A percentile compares a stretch with the other conserved stretches of the same genome.
Conservation (phyloP, 306 rosid species). For the Lagenaria siceraria region DNA sequence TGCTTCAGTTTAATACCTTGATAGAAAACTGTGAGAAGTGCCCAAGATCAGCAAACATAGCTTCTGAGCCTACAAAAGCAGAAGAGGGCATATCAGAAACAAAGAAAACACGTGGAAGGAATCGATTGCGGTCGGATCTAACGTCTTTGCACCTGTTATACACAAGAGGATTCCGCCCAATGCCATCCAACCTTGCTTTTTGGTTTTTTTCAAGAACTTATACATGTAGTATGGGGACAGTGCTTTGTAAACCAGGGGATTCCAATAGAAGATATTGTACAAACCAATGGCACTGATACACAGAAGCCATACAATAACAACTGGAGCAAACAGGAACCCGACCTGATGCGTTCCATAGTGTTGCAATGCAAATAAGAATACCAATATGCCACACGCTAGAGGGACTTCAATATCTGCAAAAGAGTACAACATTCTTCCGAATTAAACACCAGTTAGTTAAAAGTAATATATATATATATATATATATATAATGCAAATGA, state of each 20-base stretch:
- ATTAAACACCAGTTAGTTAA: not conserved
- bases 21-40: slow-evolving; percentile 68
- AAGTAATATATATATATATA: not conserved
- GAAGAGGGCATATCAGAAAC: slow-evolving; percentile 2
- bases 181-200: slow-evolving; percentile 86
- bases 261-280: slow-evolving; percentile 83
- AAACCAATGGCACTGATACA: slow-evolving; percentile 86
- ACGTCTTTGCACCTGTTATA: slow-evolving; percentile 51
- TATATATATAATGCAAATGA: too few species aligned
- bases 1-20: slow-evolving; percentile 24
- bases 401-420: slow-evolving; percentile 85
- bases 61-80: slow-evolving; percentile 75
- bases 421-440: not conserved
- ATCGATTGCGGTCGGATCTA: not conserved
- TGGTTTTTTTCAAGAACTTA: slow-evolving; percentile 74
- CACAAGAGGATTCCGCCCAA: slow-evolving; percentile 85
- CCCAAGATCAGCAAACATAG: slow-evolving; percentile 97
- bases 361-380: slow-evolving; percentile 75
- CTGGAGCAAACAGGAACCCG: slow-evolving; percentile 81
- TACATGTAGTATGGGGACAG: slow-evolving; percentile 92
- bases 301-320: slow-evolving; percentile 76
- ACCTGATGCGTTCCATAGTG: slow-evolving; percentile 87
- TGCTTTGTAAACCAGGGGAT: slow-evolving; percentile 80
- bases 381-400: slow-evolving; percentile 60
- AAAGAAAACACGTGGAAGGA: not conserved